Base-by-base conservation (phyloP, 2,329 filamentous ascomycete genomes). In the Samsoniella hepiali region DNA sequence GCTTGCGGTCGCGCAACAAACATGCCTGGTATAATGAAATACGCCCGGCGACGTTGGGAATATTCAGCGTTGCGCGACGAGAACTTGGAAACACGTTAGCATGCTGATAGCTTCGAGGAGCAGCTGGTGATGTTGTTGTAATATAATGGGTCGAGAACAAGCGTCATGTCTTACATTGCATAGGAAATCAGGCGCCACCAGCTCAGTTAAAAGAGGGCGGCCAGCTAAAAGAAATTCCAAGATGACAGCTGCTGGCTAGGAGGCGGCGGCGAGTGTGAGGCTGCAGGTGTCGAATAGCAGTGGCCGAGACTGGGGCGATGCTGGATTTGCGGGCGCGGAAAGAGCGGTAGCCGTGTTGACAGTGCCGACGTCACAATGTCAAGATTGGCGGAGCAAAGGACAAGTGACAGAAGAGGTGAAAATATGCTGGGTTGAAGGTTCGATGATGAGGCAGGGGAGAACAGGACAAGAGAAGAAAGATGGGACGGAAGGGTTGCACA, bases 11-110 rank as follows among this genome's bases (percentile, higher is more conserved):
- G 29, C 58, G 47, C 44, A 31, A 42, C 27, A 38, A 55, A 55
- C 59, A 62, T 62, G 59, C 50, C 50, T 47, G 40, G 32, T 62
- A 32, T 49, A 32, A 55, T 15, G 44, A 50, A 51, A 55, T 54
- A 47, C n/a, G n/a, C 31, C 27, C 22, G 22, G 42, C 51, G 61
- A 61, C 63, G 61, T 34, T 65, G 63, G 47, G 64, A 62, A 62
- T 63, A 63, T 56, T 61, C 38, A 42, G 7, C 56, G 62, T 61
- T 22, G 38, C 40, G 40, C 22, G 59, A 34, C 29, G 59, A 38
- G n/a, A 27, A 47, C 40, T 51, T n/a, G 27, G 42, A 9, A n/a
- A 6, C 22, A 22, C 22, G 50, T 62, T 47, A 62, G 59, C 38
- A 44, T 54, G 27, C 40, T 34, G 27, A 36, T 29, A 10, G 10